phyloP scores from a whole-genome alignment of 768 basidiomycete species.

The Chalciporus pseudorubinellus region DNA sequence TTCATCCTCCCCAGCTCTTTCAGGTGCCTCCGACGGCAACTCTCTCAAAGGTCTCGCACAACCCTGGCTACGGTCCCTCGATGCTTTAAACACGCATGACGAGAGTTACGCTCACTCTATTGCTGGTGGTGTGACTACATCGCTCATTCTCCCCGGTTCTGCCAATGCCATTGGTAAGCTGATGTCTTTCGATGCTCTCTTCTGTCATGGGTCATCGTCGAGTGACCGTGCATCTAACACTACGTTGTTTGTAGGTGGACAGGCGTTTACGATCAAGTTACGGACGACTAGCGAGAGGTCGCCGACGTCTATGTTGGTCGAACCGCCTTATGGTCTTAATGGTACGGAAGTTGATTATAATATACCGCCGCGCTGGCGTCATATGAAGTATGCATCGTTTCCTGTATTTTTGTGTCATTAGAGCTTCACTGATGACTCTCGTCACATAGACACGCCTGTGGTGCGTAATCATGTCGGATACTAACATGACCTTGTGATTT shows the following conservation, averaged over 20 bases:
- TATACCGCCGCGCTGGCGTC: slow-evolving; percentile 55
- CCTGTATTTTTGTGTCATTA: background rate
- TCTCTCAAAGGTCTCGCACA: slow-evolving; percentile 42
- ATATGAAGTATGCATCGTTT: slow-evolving; percentile 65
- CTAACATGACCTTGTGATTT: background rate
- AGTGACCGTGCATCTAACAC: background rate
- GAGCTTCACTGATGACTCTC: slow-evolving; percentile 7
- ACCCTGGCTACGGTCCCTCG: slow-evolving; percentile 68
- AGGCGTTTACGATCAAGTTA: slow-evolving; percentile 76
- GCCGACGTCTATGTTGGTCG: slow-evolving; percentile 64
- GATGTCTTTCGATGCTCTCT: background rate
- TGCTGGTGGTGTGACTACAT: slow-evolving; percentile 72
- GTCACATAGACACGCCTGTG: slow-evolving; percentile 56
- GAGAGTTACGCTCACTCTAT: slow-evolving; percentile 53
- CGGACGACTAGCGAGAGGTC: slow-evolving; percentile 70
- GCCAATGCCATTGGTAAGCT: slow-evolving; percentile 56
- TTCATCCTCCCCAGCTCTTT: slow-evolving; percentile 34
- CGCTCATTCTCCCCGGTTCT: slow-evolving; percentile 72
- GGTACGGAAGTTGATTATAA: slow-evolving; percentile 31
- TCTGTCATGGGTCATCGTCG: background rate
- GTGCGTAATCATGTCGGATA: slow-evolving; percentile 31
- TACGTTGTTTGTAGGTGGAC: slow-evolving; percentile 54
- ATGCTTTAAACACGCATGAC: slow-evolving; percentile 77
- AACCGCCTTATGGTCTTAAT: slow-evolving; percentile 63
- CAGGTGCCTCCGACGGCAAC: slow-evolving; percentile 53